These are phyloP conservation scores for Inga oerstediana DNA, from an alignment of 306 rosid genomes.

Conservation along the genomic window DNA sequence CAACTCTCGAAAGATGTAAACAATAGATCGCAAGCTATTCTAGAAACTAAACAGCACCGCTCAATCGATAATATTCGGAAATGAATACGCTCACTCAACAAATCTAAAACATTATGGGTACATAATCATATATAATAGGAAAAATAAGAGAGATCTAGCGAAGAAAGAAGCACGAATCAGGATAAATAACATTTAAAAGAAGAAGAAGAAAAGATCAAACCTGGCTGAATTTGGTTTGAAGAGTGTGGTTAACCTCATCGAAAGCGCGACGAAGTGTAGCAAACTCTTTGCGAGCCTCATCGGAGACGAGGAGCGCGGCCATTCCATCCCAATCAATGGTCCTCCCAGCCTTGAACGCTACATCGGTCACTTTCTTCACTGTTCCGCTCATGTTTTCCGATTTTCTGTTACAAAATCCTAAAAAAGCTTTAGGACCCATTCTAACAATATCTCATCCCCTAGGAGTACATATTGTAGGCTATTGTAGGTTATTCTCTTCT, in stretches of 20 bases:
- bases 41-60: background rate
- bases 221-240: conserved; percentile 95
- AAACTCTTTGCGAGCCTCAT: conserved; percentile 94
- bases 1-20: background rate
- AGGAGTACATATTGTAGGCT: too few relatives aligned
- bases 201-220: conserved; percentile 35
- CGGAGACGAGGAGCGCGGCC: conserved; percentile 93
- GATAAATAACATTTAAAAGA: background rate
- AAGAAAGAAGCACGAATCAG: background rate
- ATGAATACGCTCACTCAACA: background rate
- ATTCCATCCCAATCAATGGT: conserved; percentile 96
- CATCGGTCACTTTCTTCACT: conserved; percentile 72
- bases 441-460: too few relatives aligned
- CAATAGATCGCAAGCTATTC: background rate
- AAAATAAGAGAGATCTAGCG: conserved; percentile 36
- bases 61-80: background rate
- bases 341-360: conserved; percentile 75
- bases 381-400: conserved; percentile 76
- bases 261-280: conserved; percentile 86
- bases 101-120: background rate
- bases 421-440: too few relatives aligned
- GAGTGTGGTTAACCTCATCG: conserved; percentile 90
- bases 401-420: background rate
- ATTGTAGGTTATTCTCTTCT: too few relatives aligned
- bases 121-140: background rate